Base-by-base conservation (phyloP, 371 early-diverging fungal species). In the Coemansia sp. region DNA sequence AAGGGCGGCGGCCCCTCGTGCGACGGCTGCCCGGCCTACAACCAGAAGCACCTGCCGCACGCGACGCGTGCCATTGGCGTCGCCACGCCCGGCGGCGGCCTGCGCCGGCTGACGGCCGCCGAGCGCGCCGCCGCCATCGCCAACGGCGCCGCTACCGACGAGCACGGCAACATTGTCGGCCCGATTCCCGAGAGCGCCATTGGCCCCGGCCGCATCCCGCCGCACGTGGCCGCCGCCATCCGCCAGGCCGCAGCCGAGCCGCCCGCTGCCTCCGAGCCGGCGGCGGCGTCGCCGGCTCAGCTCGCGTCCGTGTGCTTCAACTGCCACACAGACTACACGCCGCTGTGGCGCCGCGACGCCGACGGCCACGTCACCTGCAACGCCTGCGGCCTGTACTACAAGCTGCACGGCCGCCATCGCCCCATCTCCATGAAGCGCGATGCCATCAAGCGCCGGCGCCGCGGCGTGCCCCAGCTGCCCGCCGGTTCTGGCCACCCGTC, bases 331-430 rank as follows among this genome's bases (percentile, higher is more conserved):
- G 90, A 86, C 26, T 84, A 84, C 36, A 99, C 99, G 6, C 98
- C 99, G 2, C 84, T 97, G 50, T 99, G 99, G 99, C 84, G 99
- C 31, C 84, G 97, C 52, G 91, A 92, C 63, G 84, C 83, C 14
- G 85, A 89, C 38, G 94, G 94, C 47, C 83, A 88, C 31, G 80
- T 87, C 38, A 78, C 96, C 31, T 98, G 99, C 83, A 98, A 98
- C 77, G 98, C 98, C 1, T 98, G 98, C 70, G 98, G 98, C 12
- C 80, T 99, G 59, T 99, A 97, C 82, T 90, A 84, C 65, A 80
- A 84, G 80, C 81, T 80, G 57, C 80, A 80, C 49, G 62, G 63
- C 58, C 62, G 57, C 20, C 72, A 77, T 30, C 77, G 80, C 86
- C 57, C 96, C 85, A 45, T 88, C 5, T 88, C 86, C 43, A 90